phyloP scores from a whole-genome alignment of 176 grass and related monocot genomes.

The Triticum dicoccoides region DNA sequence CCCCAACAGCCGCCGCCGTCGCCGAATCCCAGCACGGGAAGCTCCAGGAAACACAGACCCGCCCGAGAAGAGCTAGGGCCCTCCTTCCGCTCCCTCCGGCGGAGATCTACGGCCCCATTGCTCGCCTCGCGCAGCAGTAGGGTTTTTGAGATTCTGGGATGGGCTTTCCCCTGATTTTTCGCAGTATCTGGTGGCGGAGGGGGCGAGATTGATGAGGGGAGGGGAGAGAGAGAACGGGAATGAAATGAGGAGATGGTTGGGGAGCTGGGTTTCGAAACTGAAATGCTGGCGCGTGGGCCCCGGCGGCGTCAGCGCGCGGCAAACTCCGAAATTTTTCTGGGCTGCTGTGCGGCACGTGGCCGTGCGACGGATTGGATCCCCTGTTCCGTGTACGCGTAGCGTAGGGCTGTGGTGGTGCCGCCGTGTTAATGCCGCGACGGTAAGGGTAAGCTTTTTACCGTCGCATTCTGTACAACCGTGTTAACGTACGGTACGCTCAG shows the following conservation, averaged over 20 bases:
- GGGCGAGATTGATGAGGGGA: background rate
- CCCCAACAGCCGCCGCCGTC: background rate
- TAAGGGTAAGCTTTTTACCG: too few species aligned
- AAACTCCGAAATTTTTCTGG: constrained; percentile 41
- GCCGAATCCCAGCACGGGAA: background rate
- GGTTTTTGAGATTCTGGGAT: background rate
- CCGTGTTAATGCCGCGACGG: too few species aligned
- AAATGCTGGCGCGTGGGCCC: constrained; percentile 21
- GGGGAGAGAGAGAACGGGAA: background rate
- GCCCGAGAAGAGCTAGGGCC: background rate
- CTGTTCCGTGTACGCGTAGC: background rate
- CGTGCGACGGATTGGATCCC: background rate
- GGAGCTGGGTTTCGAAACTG: constrained; percentile 31
- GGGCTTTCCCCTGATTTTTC: background rate
- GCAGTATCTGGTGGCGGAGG: background rate
- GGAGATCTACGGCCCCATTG: background rate
- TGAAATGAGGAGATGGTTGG: background rate
- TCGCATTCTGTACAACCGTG: too few species aligned
- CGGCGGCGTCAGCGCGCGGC: constrained; percentile 28
- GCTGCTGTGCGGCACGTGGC: constrained; percentile 24
- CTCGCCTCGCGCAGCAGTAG: background rate
- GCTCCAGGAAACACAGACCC: background rate
- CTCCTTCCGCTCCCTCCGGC: too few species aligned
- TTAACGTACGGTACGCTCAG: too few species aligned
- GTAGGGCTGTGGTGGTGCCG: background rate